phyloP scores from a whole-genome alignment of 1,284 basidiomycete genomes.

The Ceratobasidium sp. region DNA sequence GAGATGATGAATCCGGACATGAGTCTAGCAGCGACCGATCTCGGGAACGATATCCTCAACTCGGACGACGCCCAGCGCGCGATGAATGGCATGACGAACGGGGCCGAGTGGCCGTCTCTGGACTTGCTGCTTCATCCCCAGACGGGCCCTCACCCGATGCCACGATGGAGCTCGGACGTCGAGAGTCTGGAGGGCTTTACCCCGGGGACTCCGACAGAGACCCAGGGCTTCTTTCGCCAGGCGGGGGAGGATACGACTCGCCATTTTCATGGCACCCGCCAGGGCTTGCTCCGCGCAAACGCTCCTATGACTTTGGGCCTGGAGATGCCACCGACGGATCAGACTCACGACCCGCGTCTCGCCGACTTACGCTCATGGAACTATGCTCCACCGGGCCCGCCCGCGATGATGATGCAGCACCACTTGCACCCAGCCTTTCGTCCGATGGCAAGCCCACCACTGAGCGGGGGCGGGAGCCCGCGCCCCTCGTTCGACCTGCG shows the following conservation, averaged over 20 bases:
- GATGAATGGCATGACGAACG: constrained; percentile 35
- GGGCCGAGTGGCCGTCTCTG: constrained; percentile 29
- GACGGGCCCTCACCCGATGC: constrained; percentile 40
- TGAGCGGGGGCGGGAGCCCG: constrained; percentile 44
- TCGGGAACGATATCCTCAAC: constrained; percentile 23
- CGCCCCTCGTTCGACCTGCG: constrained; percentile 43
- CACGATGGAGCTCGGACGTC: constrained; percentile 21
- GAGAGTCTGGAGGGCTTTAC: constrained; percentile 39
- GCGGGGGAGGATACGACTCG: constrained; percentile 61
- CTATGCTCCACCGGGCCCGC: constrained; percentile 63
- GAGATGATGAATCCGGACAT: constrained; percentile 8
- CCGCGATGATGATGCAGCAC: constrained; percentile 25
- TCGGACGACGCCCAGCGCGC: constrained; percentile 12
- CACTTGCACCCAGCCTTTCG: constrained; percentile 35
- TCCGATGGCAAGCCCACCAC: constrained; percentile 41
- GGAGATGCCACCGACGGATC: constrained; percentile 49
- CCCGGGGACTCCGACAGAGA: constrained; percentile 43
- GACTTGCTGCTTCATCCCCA: constrained; percentile 44
- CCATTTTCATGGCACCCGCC: constrained; percentile 87
- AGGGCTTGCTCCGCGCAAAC: constrained; percentile 60
- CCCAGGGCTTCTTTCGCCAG: constrained; percentile 28
- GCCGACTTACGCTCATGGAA: constrained; percentile 84
- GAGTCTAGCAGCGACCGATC: constrained; percentile 21
- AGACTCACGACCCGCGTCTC: constrained; percentile 63
- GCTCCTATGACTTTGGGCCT: constrained; percentile 50